Evolutionary conservation across 2,329 filamentous ascomycete genomes (phyloP), one percentile per base, ranked within the genome.

Genomic region (Cytospora leucostoma): DNA sequence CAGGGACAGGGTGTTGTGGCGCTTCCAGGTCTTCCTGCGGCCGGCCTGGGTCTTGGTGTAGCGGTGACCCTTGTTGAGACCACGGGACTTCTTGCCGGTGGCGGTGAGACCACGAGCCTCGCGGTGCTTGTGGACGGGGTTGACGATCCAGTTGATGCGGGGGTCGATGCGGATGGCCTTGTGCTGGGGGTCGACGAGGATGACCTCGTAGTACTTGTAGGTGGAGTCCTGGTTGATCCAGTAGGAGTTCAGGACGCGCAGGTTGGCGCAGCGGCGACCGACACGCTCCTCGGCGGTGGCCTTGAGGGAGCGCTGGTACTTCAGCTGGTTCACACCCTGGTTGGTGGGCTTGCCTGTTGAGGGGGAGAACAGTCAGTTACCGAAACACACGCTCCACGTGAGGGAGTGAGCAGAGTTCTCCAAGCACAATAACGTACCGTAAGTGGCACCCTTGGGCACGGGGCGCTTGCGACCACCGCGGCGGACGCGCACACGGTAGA

Each of bases 171-270:
- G 95, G 88, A 99, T 99, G 78, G 95, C 95, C 89, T 98, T 98
- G 92, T 99, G 95, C 86, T 96, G 91, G 80, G 95, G 95, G 86
- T 99, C 95, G 79, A 99, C 94, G 78, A 97, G 92, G 86, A 99
- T 98, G 82, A 98, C 89, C 85, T 99, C 95, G 87, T 88, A 99
- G 91, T 99, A 99, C 88, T 99, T 99, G 92, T 98, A 99, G 83
- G 95, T 99, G 67, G 93, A 97, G 87, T 99, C 95, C 88, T 98
- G 93, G 91, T 99, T 99, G 87, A 99, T 92, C 96, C 96, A 99
- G 93, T 99, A 99, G 70, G 94, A 98, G 91, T 99, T 99, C 78
- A 99, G 91, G 78, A 99, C 95, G 79, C 95, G 93, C 81, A 99
- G 84, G 86, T 99, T 99, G 84, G 93, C 93, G 86, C 93, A 97